phyloP scores from a whole-genome alignment of 352 stramenopile species.

The Phytophthora crassamura region DNA sequence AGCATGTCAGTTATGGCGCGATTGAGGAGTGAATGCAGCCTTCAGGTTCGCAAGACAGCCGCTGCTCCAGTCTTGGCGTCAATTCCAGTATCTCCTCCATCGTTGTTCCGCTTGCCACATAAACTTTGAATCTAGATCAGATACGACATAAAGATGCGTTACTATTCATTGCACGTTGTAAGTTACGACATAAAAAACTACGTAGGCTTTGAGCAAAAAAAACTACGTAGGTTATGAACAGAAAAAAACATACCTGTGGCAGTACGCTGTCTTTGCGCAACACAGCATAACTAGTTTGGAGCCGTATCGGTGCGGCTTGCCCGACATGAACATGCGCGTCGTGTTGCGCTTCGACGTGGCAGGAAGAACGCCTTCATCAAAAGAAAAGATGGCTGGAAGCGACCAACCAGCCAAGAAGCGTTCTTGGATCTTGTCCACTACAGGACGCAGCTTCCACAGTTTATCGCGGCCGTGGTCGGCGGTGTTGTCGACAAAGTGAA shows the following conservation, averaged over 20 bases:
- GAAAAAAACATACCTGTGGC: slow-evolving; percentile 11
- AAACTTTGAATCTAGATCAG: slow-evolving; percentile 21
- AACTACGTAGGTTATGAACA: too few species aligned
- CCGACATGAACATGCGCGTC: slow-evolving; percentile 40
- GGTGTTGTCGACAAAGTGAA: slow-evolving; percentile 21
- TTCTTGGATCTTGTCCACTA: slow-evolving; percentile 16
- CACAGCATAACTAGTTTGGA: slow-evolving; percentile 45
- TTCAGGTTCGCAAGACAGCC: slow-evolving; percentile 3
- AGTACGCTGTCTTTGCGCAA: slow-evolving; percentile 20
- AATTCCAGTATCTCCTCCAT: background rate
- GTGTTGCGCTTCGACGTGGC: slow-evolving; percentile 38
- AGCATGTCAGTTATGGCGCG: background rate
- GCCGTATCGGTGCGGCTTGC: slow-evolving; percentile 41
- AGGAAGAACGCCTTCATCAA: slow-evolving; percentile 40
- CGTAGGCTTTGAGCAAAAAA: too few species aligned
- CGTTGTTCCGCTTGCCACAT: slow-evolving; percentile 6
- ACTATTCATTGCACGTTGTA: slow-evolving; percentile 12
- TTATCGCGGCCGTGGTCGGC: background rate
- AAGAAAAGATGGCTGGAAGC: slow-evolving; percentile 18
- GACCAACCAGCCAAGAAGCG: slow-evolving; percentile 14
- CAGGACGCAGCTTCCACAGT: slow-evolving; percentile 24
- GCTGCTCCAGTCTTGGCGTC: slow-evolving; percentile 1
- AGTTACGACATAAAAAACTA: slow-evolving; percentile 3
- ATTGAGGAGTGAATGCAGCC: background rate
- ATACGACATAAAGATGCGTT: slow-evolving; percentile 8